Evolutionary conservation across 169 alveolate genomes (phyloP), one percentile per base, ranked within the genome.

Genomic region (Plasmodium vinckei): DNA sequence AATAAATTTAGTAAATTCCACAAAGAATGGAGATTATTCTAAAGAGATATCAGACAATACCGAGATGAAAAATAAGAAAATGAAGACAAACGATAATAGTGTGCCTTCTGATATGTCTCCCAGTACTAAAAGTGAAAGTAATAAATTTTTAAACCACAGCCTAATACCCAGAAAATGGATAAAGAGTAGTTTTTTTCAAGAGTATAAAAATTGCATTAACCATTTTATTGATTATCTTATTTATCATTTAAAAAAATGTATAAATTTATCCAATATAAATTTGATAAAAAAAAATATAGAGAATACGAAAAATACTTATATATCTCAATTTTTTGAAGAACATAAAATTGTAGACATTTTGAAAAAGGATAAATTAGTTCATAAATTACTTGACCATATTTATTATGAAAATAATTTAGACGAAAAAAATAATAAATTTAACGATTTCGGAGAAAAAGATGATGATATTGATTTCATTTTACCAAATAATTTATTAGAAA

Each of bases 281-380:
- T 51, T 86, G 33, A 86, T 70, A 15, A 86, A 70, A 63, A 70
- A 68, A 51, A 86, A 86, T 57, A 86, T 86, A 25, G 87, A 86
- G 39, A 70, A 86, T 51, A 65, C 91, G 1, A 86, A 86, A 53
- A 33, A 72, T 59, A 70, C 72, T 12, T 86, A 69, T 46, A 47
- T 86, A n/a, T 86, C 91, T 19, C 72, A 86, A 44, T 86, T 86
- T 72, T 86, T 86, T 47, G 87, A 86, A 63, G 67, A 69, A 39
- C 47, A 86, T 17, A 70, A 72, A 47, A 70, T 86, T 25, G 67
- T 59, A n/a, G 91, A 68, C 19, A 13, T 86, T 5, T 3, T 44
- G 64, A 70, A 59, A 53, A 86, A 59, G 33, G 91, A 86, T 21
- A 86, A 86, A 42, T 51, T 86, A 44, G 27, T 86, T 9, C 25